These are phyloP conservation scores for Coemansia sp. DNA, from an alignment of 192 early-diverging fungal genomes.

Conservation along the genomic window DNA sequence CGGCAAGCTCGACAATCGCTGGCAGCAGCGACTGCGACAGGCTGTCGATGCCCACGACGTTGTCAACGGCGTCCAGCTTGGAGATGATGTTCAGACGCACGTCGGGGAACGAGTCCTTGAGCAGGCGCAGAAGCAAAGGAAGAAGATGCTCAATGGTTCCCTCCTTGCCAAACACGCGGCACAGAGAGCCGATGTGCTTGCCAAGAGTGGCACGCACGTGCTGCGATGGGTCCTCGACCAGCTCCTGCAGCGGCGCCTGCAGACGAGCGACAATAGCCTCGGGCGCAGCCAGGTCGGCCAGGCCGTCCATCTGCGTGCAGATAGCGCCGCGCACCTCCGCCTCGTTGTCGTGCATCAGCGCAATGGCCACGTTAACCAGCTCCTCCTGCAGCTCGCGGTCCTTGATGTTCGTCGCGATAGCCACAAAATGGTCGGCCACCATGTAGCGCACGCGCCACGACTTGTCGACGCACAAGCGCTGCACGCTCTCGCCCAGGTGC, in stretches of 20 bases:
- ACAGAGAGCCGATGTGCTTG: constrained; percentile 93
- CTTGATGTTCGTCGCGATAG: constrained; percentile 61
- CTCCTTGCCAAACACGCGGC: constrained; percentile 93
- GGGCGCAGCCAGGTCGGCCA: constrained; percentile 74
- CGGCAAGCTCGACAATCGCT: constrained; percentile 97
- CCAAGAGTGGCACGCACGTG: constrained; percentile 95
- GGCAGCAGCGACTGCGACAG: constrained; percentile 96
- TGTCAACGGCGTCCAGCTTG: constrained; percentile 93
- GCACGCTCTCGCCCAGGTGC: constrained; percentile 73
- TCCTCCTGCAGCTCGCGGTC: constrained; percentile 67
- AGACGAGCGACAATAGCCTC: constrained; percentile 75
- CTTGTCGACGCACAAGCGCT: constrained; percentile 82
- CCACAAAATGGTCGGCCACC: constrained; percentile 98
- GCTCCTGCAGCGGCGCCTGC: constrained; percentile 87
- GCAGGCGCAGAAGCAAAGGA: constrained; percentile 92
- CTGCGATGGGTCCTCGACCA: constrained; percentile 94
- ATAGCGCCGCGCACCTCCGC: constrained; percentile 97
- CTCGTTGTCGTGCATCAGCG: constrained; percentile 91
- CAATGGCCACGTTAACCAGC: constrained; percentile 81
- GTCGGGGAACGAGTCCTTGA: constrained; percentile 97
- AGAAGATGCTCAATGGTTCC: constrained; percentile 91
- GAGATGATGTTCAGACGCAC: constrained; percentile 99
- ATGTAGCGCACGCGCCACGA: constrained; percentile 99
- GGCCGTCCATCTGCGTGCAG: constrained; percentile 78
- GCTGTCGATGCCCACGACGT: constrained; percentile 95